Evolutionary conservation across 305 asterid species (phyloP), one percentile per base, ranked within the genome.

Genomic region (Fraxinus dipetala): DNA sequence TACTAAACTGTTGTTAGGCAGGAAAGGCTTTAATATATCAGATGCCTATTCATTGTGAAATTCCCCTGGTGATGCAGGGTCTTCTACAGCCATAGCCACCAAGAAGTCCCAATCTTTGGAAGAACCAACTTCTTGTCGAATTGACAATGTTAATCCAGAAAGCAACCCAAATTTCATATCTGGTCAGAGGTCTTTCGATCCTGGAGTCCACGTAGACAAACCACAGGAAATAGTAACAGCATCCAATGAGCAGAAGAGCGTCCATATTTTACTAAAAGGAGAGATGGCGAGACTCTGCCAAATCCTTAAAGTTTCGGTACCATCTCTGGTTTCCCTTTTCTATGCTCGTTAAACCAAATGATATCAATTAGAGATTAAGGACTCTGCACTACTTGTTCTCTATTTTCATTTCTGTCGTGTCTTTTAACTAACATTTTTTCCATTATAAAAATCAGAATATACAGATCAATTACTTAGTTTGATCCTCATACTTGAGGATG

Each of bases 221-320:
- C 79, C 87, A 30, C 86, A 77, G 83, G 84, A 75, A 77, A 83
- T 76, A 72, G 48, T 74, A 59, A 80, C 84, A 78, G 76, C 84
- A 59, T 83, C 84, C 45, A 81, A 85, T 84, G 94, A 85, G 84
- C 93, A 82, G 88, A 87, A 90, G 87, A 83, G 81, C 82, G 86
- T 89, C 82, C 90, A 90, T 75, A 73, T 31, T 81, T 85, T 79
- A 86, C 89, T 96, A 86, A 92, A 82, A 79, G 87, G 86, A 80
- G 94, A 90, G 85, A 85, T 91, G 78, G 83, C 59, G 30, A 91
- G 85, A 87, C 92, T 96, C 4, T 90, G 97, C 85, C 85, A 87
- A 82, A 78, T 83, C 85, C 93, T 96, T 79, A 86, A 89, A 80
- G 87, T 94, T 83, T 80, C 97, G 93, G 99, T 96, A 94, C 81